Conservation (phyloP, 306 rosid species). For the Malus asiatica region DNA sequence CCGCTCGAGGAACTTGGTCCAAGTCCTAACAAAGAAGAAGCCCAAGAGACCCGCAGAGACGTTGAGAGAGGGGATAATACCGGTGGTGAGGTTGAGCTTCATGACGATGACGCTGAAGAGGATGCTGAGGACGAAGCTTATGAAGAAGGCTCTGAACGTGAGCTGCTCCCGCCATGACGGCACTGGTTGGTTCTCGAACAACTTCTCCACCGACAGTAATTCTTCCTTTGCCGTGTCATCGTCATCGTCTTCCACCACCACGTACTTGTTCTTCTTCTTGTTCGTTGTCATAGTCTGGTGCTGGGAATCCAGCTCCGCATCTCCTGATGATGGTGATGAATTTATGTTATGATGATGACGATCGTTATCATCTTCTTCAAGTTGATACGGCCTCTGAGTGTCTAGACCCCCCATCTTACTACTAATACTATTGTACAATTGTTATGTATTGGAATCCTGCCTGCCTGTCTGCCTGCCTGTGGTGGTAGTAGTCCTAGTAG, state of each 20-base stretch:
- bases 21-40: conserved; percentile 35
- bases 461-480: too few relatives aligned
- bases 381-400: background rate
- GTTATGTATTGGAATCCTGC: too few relatives aligned
- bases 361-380: background rate
- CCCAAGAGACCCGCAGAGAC: conserved; percentile 40
- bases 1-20: conserved; percentile 26
- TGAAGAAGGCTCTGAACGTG: conserved; percentile 29
- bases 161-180: conserved; percentile 37
- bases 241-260: background rate
- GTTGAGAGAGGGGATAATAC: conserved; percentile 38
- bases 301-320: background rate
- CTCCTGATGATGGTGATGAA: too few relatives aligned
- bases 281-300: too few relatives aligned
- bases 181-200: conserved; percentile 20
- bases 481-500: too few relatives aligned
- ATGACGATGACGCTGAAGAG: conserved; percentile 38
- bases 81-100: conserved; percentile 42
- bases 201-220: conserved; percentile 20
- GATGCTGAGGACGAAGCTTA: conserved; percentile 33
- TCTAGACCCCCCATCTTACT: background rate
- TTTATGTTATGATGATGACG: too few relatives aligned
- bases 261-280: conserved; percentile 14
- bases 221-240: background rate
- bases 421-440: too few relatives aligned